Base-by-base conservation (phyloP, 352 stramenopile species). In the Phytophthora niederhauseri region DNA sequence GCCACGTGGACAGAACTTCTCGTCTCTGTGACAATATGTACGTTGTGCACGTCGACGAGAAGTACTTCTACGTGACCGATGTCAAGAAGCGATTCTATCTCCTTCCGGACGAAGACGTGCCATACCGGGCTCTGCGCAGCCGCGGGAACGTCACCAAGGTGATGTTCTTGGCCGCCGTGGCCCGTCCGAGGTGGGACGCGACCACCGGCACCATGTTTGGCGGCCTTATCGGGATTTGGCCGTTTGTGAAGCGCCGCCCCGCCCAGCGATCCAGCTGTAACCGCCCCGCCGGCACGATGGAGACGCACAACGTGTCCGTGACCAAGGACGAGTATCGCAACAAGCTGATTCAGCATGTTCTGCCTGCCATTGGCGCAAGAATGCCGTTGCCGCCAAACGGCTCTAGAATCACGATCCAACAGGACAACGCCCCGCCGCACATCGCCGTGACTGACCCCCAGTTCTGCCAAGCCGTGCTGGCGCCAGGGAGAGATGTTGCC, bases 1-100 rank as follows among this genome's bases (percentile, higher is more conserved):
- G 30, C 6, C 62, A 63, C 46, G 51, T 72, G 2, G 57, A 72
- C 14, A 8, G n/a, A 9, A 3, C 11, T 41, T 50, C 30, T 6
- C 7, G 36, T 17, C 41, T 36, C 11, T 74, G 73, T 50, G 31
- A 75, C 48, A 30, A 55, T 1, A 74, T 76, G 57, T 64, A 51
- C 36, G 36, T 19, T 14, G 36, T 45, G 6, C 36, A 19, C 11
- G 36, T 45, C 36, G 12, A 19, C 12, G 36, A 45, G 11, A 45
- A 45, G 11, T 19, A 8, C 36, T 45, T 45, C 36, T 45, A 45
- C 36, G 36, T 45, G 36, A 45, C 36, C 36, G 36, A 45, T 11
- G 36, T 19, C 36, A 45, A 45, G 36, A 45, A 45, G 36, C 36
- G 36, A 11, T 45, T 19, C 36, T 45, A 45, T 12, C 36, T 45